Conservation (phyloP, 169 alveolate species). For the Theileria annulata region DNA sequence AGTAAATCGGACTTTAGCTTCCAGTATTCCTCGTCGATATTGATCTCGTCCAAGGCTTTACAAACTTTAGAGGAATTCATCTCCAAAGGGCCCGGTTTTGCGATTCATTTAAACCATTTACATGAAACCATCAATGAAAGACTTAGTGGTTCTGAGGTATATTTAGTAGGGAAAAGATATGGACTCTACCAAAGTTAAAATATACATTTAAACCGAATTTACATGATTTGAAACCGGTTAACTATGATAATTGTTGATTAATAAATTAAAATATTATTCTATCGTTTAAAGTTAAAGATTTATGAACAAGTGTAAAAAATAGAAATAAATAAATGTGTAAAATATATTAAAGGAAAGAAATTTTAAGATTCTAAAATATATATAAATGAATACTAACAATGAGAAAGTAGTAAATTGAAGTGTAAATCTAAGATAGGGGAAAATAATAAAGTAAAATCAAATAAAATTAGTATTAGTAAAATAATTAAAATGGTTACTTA, state of each 20-base stretch:
- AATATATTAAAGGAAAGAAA: background rate
- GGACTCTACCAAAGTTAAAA: background rate
- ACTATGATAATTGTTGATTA: background rate
- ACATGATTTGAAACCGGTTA: background rate
- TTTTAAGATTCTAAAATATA: background rate
- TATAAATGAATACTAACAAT: background rate
- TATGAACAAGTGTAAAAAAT: background rate
- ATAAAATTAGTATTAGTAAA: no score
- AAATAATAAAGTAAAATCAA: no score
- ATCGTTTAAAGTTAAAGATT: background rate
- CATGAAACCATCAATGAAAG: background rate
- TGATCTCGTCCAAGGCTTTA: constrained; percentile 21
- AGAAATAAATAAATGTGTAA: background rate
- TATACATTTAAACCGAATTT: background rate
- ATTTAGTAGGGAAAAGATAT: no score
- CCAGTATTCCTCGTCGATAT: constrained; percentile 16
- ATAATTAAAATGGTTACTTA: no score
- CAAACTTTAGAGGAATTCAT: constrained; percentile 8
- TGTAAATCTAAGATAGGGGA: background rate
- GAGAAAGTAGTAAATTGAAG: background rate
- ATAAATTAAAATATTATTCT: background rate
- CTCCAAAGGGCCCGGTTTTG: background rate
- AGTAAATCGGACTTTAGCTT: constrained; percentile 16
- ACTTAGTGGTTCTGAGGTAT: background rate
- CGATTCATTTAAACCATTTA: background rate